Conservation (phyloP, 2,329 filamentous ascomycete genomes). For the Claviceps capensis region DNA sequence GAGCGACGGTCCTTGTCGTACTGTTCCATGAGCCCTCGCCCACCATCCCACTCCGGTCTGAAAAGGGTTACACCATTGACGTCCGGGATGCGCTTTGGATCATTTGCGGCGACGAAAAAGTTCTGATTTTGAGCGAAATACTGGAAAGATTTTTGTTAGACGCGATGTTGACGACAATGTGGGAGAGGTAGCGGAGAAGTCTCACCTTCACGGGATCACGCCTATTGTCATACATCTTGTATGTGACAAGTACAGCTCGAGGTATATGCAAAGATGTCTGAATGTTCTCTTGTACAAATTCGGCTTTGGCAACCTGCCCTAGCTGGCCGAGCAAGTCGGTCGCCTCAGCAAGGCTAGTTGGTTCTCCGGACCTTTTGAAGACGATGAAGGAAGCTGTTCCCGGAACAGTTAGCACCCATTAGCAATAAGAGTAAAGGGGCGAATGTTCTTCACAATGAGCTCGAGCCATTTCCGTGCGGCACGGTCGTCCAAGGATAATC, state of each 20-base stretch:
- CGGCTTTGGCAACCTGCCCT: constrained; percentile 29
- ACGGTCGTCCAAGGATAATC: constrained; percentile 40
- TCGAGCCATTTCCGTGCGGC: constrained; percentile 45
- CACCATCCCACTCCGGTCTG: neutral
- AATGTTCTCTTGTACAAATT: constrained; percentile 20
- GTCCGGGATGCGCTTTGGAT: constrained; percentile 8
- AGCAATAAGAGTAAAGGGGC: neutral
- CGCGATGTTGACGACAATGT: neutral
- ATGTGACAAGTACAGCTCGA: constrained; percentile 32
- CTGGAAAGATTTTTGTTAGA: neutral
- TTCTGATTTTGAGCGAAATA: constrained; percentile 5
- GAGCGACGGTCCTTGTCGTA: constrained; percentile 33
- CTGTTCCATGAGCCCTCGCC: constrained; percentile 14
- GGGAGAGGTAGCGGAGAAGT: neutral
- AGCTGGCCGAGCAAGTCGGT: constrained; percentile 26
- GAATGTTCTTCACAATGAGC: constrained; percentile 42
- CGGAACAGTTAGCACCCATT: constrained; percentile 10
- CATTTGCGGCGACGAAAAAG: constrained; percentile 15
- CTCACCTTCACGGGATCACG: constrained; percentile 36
- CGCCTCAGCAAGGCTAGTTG: constrained; percentile 30
- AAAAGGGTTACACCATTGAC: neutral
- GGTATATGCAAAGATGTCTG: constrained; percentile 21
- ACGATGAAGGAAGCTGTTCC: constrained; percentile 35
- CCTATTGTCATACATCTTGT: constrained; percentile 34
- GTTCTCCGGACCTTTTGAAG: constrained; percentile 20